Evolutionary conservation across 2,329 filamentous ascomycete species (phyloP).

Genomic region (Orbilia blumenaviensis): DNA sequence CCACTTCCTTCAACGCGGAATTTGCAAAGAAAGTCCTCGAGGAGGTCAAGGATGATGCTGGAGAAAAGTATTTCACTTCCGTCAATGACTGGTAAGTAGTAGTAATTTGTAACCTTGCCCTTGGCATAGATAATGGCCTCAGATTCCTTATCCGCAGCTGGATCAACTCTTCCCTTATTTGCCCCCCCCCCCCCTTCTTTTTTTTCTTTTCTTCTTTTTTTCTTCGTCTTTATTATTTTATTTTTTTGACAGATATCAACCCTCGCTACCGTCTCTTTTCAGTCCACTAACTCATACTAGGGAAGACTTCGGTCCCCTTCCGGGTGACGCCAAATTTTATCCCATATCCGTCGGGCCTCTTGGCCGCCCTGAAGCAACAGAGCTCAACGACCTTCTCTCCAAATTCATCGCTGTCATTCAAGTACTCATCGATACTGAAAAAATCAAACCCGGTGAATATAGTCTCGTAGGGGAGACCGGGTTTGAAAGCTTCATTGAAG

Average conservation of each 20-base stretch:
- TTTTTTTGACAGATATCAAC: too few species aligned
- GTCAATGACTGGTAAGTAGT: conserved; percentile 51
- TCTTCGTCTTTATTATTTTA: too few species aligned
- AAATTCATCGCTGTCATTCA: conserved; percentile 14
- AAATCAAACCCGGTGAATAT: conserved; percentile 24
- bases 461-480: conserved; percentile 16
- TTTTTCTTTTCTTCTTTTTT: too few species aligned
- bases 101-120: too few species aligned
- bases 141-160: too few species aligned
- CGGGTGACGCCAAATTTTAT: conserved; percentile 26
- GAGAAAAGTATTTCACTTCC: conserved; percentile 34
- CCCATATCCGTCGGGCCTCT: conserved; percentile 17
- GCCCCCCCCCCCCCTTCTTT: too few species aligned
- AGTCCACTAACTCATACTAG: conserved; percentile 6
- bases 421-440: not conserved
- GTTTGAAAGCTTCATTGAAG: conserved; percentile 33
- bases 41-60: conserved; percentile 29
- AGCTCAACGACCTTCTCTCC: conserved; percentile 12
- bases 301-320: conserved; percentile 33
- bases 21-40: conserved; percentile 24
- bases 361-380: conserved; percentile 18
- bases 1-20: conserved; percentile 17
- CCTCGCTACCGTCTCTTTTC: not conserved
- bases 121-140: too few species aligned
- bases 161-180: not conserved